A percentile compares a stretch with the other conserved stretches of the same genome.
These are phyloP conservation scores for Sequoia sempervirens DNA, from an alignment of 75 land plant genomes.

Conservation along the genomic window DNA sequence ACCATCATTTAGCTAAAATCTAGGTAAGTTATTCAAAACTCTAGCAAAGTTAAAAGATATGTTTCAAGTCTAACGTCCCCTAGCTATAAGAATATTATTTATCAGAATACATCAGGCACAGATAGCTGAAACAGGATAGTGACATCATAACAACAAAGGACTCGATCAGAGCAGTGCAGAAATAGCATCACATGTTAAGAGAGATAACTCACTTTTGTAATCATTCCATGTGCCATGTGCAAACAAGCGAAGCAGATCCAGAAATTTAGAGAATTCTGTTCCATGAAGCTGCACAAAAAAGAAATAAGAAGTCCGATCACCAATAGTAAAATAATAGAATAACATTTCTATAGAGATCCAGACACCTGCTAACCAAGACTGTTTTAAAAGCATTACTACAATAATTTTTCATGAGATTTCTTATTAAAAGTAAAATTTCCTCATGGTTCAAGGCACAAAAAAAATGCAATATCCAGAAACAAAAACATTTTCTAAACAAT, in stretches of 20 bases:
- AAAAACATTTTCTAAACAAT: background rate
- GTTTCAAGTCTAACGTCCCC: background rate
- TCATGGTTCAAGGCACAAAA: background rate
- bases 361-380: background rate
- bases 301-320: background rate
- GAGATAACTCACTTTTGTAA: conserved; percentile 71
- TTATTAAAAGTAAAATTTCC: background rate
- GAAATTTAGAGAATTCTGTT: conserved; percentile 55
- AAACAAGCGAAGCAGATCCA: conserved; percentile 82
- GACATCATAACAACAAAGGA: background rate
- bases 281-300: conserved; percentile 67
- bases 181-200: background rate
- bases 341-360: background rate
- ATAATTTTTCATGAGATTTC: background rate
- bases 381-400: background rate
- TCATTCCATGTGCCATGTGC: conserved; percentile 98
- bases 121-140: background rate
- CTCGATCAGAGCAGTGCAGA: background rate
- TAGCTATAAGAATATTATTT: background rate
- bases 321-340: background rate
- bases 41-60: background rate
- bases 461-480: background rate
- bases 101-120: background rate
- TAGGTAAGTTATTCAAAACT: background rate
- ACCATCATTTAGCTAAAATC: background rate